Percentiles rank a stretch among this genome's conserved stretches.
These are phyloP conservation scores for Nakazawaea holstii DNA, from an alignment of 805 yeast genomes.

Conservation along the genomic window DNA sequence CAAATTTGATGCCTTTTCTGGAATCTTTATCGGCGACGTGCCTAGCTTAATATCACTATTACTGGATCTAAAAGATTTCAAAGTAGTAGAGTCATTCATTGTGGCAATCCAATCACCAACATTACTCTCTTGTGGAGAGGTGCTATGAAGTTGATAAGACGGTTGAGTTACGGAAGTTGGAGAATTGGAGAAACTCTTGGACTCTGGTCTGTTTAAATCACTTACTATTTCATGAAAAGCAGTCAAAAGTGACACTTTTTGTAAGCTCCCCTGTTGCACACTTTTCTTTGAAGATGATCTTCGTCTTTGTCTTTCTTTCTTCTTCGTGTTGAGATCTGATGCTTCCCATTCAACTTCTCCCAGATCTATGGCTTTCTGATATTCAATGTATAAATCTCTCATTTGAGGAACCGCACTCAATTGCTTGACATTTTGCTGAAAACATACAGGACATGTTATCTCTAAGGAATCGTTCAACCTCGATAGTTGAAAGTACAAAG, in stretches of 20 bases:
- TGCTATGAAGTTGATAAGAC: background rate
- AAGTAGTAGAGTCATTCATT: constrained; percentile 13
- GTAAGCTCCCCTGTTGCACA: background rate
- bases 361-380: background rate
- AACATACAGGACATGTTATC: constrained; percentile 34
- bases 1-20: constrained; percentile 2
- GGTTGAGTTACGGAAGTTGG: background rate
- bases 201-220: constrained; percentile 18
- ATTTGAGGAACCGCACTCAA: constrained; percentile 30
- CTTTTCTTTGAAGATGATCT: constrained; percentile 13
- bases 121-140: constrained; percentile 12
- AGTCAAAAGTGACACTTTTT: constrained; percentile 22
- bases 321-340: constrained; percentile 1
- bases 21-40: constrained; percentile 10
- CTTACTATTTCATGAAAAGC: constrained; percentile 31
- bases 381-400: constrained; percentile 19
- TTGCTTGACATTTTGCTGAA: constrained; percentile 14
- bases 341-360: constrained; percentile 11
- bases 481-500: constrained; percentile 19
- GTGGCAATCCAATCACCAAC: constrained; percentile 20
- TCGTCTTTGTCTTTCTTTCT: constrained; percentile 9
- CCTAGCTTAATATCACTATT: constrained; percentile 5
- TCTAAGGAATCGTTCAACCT: constrained; percentile 11
- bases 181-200: background rate
- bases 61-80: constrained; percentile 9